Evolutionary conservation across 768 basidiomycete species (phyloP).

Genomic region (Tricholoma furcatifolium): DNA sequence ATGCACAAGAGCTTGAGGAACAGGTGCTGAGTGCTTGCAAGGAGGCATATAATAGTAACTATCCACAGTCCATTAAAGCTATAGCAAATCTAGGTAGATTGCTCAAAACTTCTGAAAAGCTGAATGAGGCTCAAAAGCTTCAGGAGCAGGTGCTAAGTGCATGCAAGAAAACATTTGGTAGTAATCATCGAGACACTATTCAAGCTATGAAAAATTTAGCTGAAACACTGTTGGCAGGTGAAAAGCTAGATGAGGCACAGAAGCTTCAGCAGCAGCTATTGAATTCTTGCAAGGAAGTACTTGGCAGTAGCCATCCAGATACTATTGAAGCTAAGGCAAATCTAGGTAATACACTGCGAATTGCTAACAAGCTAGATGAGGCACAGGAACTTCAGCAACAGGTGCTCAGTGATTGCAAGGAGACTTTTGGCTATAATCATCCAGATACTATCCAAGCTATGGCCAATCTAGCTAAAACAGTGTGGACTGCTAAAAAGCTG

Average conservation of each 20-base stretch:
- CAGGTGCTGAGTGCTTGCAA: not conserved
- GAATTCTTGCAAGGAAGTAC: not conserved
- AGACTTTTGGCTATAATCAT: not conserved
- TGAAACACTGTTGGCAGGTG: not conserved
- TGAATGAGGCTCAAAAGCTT: too few relatives aligned
- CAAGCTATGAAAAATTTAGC: not conserved
- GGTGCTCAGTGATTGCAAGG: not conserved
- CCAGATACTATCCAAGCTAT: not conserved
- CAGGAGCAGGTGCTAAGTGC: not conserved
- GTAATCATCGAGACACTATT: not conserved
- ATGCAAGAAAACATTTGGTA: not conserved
- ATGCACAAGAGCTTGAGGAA: too few relatives aligned
- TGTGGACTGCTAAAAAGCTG: not conserved
- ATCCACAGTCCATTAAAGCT: not conserved
- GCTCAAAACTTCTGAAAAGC: too few relatives aligned
- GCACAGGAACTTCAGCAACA: not conserved
- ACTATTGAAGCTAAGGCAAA: not conserved
- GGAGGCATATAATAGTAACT: not conserved
- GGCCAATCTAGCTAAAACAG: not conserved
- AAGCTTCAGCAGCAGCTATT: not conserved
- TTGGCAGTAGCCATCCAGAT: not conserved
- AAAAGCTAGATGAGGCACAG: too few relatives aligned
- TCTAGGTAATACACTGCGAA: not conserved
- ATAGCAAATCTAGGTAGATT: too few relatives aligned
- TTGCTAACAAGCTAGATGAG: not conserved